These are phyloP conservation scores for Sodiomyces alkalinus DNA, from an alignment of 2,329 filamentous ascomycete species.

Conservation along the genomic window DNA sequence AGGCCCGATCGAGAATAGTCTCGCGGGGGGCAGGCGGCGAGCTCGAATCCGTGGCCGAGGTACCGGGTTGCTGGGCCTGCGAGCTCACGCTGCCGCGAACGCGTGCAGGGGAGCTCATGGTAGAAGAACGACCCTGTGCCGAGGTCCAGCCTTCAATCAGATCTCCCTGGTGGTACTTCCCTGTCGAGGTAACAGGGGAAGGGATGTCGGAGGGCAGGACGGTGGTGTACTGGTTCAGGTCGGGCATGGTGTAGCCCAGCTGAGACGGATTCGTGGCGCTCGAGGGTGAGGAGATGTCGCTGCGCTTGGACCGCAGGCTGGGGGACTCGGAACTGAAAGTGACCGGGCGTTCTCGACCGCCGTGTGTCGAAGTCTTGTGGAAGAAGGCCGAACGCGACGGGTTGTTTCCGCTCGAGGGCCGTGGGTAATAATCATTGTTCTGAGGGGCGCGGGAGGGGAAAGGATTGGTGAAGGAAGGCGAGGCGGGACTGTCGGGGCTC, in stretches of 20 bases:
- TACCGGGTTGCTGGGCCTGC: conserved; percentile 20
- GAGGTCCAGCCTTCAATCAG: conserved; percentile 46
- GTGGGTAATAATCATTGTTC: conserved; percentile 22
- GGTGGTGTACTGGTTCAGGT: conserved; percentile 32
- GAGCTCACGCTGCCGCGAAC: conserved; percentile 40
- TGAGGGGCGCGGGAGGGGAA: conserved; percentile 24
- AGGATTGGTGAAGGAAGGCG: conserved; percentile 38
- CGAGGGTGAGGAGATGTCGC: conserved; percentile 45
- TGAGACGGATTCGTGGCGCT: conserved; percentile 29
- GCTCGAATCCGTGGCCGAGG: conserved; percentile 24
- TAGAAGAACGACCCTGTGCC: conserved; percentile 42
- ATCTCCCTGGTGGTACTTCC: conserved; percentile 37
- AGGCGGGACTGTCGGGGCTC: conserved; percentile 36
- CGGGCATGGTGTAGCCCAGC: conserved; percentile 21
- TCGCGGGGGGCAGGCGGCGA: conserved; percentile 41
- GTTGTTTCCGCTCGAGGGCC: conserved; percentile 27
- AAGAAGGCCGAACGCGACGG: conserved; percentile 22
- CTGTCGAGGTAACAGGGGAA: conserved; percentile 35
- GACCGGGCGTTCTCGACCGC: conserved; percentile 30
- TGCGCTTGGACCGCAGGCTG: conserved; percentile 45
- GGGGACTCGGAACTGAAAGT: conserved; percentile 42
- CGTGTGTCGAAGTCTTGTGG: conserved; percentile 32
- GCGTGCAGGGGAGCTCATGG: conserved; percentile 39
- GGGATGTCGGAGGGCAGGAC: conserved; percentile 36
- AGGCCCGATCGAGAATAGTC: conserved; percentile 52